Conservation (phyloP, 768 basidiomycete species). For the Boletus subcaerulescens region DNA sequence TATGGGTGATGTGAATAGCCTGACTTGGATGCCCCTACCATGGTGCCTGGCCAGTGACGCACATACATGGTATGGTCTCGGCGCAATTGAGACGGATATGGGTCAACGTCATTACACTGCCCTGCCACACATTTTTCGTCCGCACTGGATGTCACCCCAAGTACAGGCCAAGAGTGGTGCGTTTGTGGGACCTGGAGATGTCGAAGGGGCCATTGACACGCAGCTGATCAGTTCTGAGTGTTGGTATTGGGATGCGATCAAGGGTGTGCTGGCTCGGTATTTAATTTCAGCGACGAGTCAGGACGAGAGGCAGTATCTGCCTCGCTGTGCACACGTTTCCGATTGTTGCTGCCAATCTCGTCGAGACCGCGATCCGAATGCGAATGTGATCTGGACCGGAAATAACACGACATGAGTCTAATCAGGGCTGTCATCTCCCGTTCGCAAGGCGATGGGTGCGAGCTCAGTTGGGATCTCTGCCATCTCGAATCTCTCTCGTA, state of each 20-base stretch:
- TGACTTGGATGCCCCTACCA: neutral
- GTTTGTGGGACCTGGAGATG: neutral
- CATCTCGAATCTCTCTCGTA: conserved; percentile 31
- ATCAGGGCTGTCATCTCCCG: conserved; percentile 21
- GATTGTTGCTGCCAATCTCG: conserved; percentile 26
- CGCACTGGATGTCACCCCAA: too few species aligned
- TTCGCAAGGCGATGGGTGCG: conserved; percentile 4
- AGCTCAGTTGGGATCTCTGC: conserved; percentile 7
- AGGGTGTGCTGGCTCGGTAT: conserved; percentile 16
- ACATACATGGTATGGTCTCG: conserved; percentile 11
- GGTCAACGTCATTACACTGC: neutral
- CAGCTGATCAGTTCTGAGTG: conserved; percentile 5
- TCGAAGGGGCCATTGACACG: conserved; percentile 2
- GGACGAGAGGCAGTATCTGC: conserved; percentile 17
- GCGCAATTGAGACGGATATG: neutral
- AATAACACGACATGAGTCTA: conserved; percentile 30
- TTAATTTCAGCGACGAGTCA: conserved; percentile 15
- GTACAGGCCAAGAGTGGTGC: conserved; percentile 5
- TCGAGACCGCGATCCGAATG: conserved; percentile 20
- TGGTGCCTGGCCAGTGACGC: conserved; percentile 17
- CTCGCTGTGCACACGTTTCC: conserved; percentile 31
- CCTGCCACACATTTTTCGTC: neutral
- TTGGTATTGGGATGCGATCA: neutral
- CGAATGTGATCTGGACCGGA: conserved; percentile 22
- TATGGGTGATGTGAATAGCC: neutral